Percentiles rank a stretch among this genome's conserved stretches.
These are phyloP conservation scores for Didymellaceae sp. DNA, from an alignment of 2,329 filamentous ascomycete species.

Conservation along the genomic window DNA sequence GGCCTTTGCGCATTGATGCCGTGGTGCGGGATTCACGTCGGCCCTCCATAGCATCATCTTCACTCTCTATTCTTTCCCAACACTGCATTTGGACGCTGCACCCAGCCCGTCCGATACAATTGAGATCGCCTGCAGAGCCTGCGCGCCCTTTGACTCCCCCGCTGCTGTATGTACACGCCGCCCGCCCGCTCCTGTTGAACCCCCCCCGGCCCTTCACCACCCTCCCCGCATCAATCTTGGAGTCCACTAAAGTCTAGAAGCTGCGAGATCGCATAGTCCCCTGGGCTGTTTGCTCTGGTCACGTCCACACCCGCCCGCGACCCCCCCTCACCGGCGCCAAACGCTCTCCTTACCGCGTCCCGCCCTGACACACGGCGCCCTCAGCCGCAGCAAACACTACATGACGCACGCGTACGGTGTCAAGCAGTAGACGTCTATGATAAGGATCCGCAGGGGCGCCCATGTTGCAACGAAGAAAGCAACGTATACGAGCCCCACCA, in stretches of 20 bases:
- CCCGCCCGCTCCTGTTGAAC: conserved; percentile 30
- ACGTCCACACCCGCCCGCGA: conserved; percentile 8
- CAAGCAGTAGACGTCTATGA: conserved; percentile 43
- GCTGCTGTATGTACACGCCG: conserved; percentile 38
- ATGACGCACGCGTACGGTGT: conserved; percentile 38
- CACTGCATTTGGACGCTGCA: conserved; percentile 36
- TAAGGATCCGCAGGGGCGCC: conserved; percentile 44
- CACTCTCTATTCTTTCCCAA: conserved; percentile 48
- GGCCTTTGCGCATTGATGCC: conserved; percentile 7
- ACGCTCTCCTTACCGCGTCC: conserved; percentile 24
- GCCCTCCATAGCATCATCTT: conserved; percentile 42
- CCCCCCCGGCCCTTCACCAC: conserved; percentile 11
- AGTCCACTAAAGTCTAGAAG: conserved; percentile 22
- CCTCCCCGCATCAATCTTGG: conserved; percentile 31
- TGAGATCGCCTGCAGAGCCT: conserved; percentile 40
- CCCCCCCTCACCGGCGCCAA: conserved; percentile 10
- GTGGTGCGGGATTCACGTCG: conserved; percentile 24
- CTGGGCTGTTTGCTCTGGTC: conserved; percentile 11
- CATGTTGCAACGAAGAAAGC: conserved; percentile 59
- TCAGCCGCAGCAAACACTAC: conserved; percentile 15
- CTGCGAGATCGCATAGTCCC: conserved; percentile 28
- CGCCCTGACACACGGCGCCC: conserved; percentile 15
- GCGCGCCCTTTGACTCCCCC: conserved; percentile 26
- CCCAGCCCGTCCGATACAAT: conserved; percentile 35
- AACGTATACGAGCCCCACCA: conserved; percentile 53